Base-by-base conservation (phyloP, 805 yeast species). In the Metschnikowia vanudenii region DNA sequence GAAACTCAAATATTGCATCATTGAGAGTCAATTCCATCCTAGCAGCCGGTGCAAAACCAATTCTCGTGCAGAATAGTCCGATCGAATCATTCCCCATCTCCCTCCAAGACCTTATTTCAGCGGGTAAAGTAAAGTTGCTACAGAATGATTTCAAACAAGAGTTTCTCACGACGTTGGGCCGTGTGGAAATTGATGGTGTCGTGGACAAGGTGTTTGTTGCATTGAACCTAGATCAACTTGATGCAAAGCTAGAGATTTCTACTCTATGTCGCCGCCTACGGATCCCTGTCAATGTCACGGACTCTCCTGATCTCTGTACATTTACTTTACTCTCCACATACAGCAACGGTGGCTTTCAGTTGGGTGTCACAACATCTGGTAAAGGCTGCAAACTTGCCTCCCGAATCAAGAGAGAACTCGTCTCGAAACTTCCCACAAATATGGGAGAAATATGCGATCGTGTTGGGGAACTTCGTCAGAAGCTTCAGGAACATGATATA, bases 371-470 rank as follows among this genome's bases (percentile, higher is more conserved):
- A 2, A 91, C 97, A 0, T 79, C 83, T 20, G 96, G 96, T 0
- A 86, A 86, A 65, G 97, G 97, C 4, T 91, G 97, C 68, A 80
- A 88, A 42, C 69, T 91, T 42, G 96, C 96, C 1, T 79, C 82
- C 45, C 74, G 96, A 55, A 76, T 91, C 56, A 85, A 82, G 56
- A 71, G 97, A 52, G 95, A 87, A 50, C 66, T 88, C 35, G 79
- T 81, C 1, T 71, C 78, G 26, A 65, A 75, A 4, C 68, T 91
- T 38, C 97, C 97, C 0, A 54, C 70, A 3, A 80, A 89, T 56
- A 77, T 91, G 17, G 91, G 84, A 16, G 75, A 74, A 19, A 78
- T 88, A 2, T 84, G 96, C 54, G 65, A 69, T 13, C 82, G 81
- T 45, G 79, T 91, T 39, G 96, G 96, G 0, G 66, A 70, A 22